A percentile compares a stretch with the other conserved stretches of the same genome.
Evolutionary conservation across 331 rosid species (phyloP).

Genomic region (Pyracantha coccinea): DNA sequence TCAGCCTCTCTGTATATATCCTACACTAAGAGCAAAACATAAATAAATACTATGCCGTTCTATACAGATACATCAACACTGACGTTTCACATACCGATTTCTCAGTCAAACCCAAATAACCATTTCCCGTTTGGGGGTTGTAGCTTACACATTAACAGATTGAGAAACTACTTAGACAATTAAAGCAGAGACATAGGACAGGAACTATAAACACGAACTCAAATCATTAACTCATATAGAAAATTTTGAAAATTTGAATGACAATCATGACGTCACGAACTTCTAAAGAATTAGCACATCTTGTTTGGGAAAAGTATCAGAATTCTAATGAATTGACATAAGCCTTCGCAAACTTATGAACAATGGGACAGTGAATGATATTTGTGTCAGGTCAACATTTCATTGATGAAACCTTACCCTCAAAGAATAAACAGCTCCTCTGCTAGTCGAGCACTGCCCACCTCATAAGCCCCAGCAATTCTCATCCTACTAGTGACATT

Average conservation of each 20-base stretch:
- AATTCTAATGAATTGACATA: no score
- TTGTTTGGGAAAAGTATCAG: no score
- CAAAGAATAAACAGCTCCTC: no score
- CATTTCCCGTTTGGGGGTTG: background rate
- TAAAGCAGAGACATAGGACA: background rate
- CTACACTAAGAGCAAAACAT: background rate
- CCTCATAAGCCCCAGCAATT: background rate
- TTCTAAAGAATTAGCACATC: no score
- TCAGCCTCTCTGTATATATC: background rate
- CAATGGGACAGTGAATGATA: no score
- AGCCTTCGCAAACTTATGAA: no score
- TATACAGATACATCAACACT: background rate
- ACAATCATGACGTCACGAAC: no score
- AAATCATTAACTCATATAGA: background rate
- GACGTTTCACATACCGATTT: background rate
- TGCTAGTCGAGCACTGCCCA: no score
- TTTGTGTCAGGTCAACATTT: no score
- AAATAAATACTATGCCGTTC: background rate
- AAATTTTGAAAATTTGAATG: background rate
- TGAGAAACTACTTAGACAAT: no score
- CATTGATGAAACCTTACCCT: no score
- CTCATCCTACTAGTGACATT: no score
- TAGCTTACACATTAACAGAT: background rate
- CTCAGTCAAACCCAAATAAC: background rate
- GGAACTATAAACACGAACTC: background rate